Conservation (phyloP, 495 filamentous ascomycete genomes). For the Trichoderma reesei region DNA sequence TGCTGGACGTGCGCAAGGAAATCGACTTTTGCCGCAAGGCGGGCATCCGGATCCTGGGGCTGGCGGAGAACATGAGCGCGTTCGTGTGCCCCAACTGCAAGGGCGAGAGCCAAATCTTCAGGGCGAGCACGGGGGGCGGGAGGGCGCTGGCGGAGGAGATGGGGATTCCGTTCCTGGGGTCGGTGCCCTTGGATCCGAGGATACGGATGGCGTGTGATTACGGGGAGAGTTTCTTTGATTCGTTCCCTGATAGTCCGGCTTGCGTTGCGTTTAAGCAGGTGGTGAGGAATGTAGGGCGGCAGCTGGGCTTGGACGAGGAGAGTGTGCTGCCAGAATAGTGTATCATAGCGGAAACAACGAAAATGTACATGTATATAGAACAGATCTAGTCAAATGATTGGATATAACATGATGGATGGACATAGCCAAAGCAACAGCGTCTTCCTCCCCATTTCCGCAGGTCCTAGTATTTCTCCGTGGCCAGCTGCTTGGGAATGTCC, state of each 20-base stretch:
- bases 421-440: neutral
- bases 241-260: conserved; percentile 84
- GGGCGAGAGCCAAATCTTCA: conserved; percentile 75
- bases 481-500: conserved; percentile 58
- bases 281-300: conserved; percentile 55
- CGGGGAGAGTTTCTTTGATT: conserved; percentile 94
- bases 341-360: neutral
- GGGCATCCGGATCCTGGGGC: conserved; percentile 72
- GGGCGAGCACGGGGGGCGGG: conserved; percentile 84
- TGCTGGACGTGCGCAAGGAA: conserved; percentile 91
- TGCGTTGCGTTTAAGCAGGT: conserved; percentile 66
- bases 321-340: conserved; percentile 28
- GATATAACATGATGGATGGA: neutral
- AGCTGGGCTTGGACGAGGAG: conserved; percentile 46
- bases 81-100: conserved; percentile 91
- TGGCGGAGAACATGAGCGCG: conserved; percentile 96
- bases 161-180: conserved; percentile 76
- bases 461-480: neutral
- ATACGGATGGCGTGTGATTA: conserved; percentile 95
- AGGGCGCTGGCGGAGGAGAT: conserved; percentile 69
- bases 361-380: too few species aligned
- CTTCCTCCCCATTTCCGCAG: neutral
- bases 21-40: conserved; percentile 96
- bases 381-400: too few species aligned
- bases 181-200: conserved; percentile 86